Percentiles rank a stretch among this genome's conserved stretches.
phyloP scores from a whole-genome alignment of 176 grass and related monocot species.

The Cocos nucifera region DNA sequence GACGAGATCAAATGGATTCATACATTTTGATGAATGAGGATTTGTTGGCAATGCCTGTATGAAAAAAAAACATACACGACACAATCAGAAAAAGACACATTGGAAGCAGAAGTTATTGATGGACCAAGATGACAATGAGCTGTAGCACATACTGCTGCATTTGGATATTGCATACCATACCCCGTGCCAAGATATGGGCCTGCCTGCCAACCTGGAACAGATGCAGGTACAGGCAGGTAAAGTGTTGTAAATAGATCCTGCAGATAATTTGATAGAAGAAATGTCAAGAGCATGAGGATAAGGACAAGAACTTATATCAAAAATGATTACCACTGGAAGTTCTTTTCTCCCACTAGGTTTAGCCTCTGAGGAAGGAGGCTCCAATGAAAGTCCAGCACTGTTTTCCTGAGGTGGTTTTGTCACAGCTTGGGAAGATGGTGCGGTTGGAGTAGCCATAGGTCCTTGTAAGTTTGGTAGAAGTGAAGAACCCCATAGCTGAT shows the following conservation, averaged over 20 bases:
- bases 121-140: not conserved
- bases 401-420: constrained; percentile 10
- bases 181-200: constrained; percentile 17
- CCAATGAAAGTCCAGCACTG: constrained; percentile 9
- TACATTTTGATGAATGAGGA: constrained; percentile 14
- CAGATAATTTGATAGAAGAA: constrained; percentile 12
- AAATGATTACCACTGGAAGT: constrained; percentile 39
- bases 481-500: constrained; percentile 19
- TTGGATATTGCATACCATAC: constrained; percentile 24
- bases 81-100: not conserved
- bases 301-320: not conserved
- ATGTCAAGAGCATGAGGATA: constrained; percentile 12
- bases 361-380: constrained; percentile 8
- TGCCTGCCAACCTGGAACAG: constrained; percentile 28
- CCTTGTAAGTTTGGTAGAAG: constrained; percentile 9
- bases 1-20: constrained; percentile 32
- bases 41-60: constrained; percentile 13
- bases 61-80: not conserved
- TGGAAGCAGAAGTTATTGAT: not conserved
- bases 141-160: constrained; percentile 24
- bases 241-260: constrained; percentile 40
- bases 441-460: constrained; percentile 17
- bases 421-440: constrained; percentile 14
- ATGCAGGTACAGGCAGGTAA: constrained; percentile 19
- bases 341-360: constrained; percentile 29